Conservation (phyloP, 2,329 filamentous ascomycete species). For the Pyrenophora teres region DNA sequence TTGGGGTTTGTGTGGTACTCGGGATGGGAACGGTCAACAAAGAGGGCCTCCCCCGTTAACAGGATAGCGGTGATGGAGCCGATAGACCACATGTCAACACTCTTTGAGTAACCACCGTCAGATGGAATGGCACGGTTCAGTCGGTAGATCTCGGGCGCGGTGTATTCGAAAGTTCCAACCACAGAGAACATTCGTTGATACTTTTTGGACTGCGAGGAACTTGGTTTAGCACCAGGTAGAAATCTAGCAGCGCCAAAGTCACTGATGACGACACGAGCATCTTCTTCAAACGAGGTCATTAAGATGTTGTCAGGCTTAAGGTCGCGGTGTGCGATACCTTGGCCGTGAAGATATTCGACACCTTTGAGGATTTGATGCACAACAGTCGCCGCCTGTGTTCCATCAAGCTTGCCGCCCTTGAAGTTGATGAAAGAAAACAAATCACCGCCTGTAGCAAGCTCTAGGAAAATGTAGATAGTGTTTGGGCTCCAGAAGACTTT, state of each 20-base stretch:
- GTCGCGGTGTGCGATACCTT: slow-evolving; percentile 64
- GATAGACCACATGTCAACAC: slow-evolving; percentile 67
- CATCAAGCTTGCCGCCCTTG: slow-evolving; percentile 53
- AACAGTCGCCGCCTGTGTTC: slow-evolving; percentile 60
- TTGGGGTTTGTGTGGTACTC: slow-evolving; percentile 29
- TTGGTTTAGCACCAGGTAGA: slow-evolving; percentile 29
- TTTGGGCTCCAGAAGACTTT: slow-evolving; percentile 60
- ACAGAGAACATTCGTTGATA: slow-evolving; percentile 57
- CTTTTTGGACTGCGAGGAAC: not conserved
- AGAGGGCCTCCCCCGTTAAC: slow-evolving; percentile 57
- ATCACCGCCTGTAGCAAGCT: slow-evolving; percentile 64
- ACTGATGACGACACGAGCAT: slow-evolving; percentile 61
- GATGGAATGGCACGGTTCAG: slow-evolving; percentile 32
- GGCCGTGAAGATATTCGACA: slow-evolving; percentile 61
- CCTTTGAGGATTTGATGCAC: slow-evolving; percentile 61
- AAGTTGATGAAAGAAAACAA: slow-evolving; percentile 63
- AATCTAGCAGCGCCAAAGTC: slow-evolving; percentile 64
- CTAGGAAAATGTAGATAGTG: slow-evolving; percentile 65
- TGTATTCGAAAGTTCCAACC: slow-evolving; percentile 62
- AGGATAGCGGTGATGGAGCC: slow-evolving; percentile 60
- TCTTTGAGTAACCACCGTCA: slow-evolving; percentile 58
- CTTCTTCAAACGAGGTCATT: slow-evolving; percentile 58
- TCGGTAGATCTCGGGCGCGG: slow-evolving; percentile 57
- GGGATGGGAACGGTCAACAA: slow-evolving; percentile 45
- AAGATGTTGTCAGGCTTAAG: slow-evolving; percentile 68